These are phyloP conservation scores for Alternaria ventricosa DNA, from an alignment of 2,329 filamentous ascomycete species.

Conservation along the genomic window DNA sequence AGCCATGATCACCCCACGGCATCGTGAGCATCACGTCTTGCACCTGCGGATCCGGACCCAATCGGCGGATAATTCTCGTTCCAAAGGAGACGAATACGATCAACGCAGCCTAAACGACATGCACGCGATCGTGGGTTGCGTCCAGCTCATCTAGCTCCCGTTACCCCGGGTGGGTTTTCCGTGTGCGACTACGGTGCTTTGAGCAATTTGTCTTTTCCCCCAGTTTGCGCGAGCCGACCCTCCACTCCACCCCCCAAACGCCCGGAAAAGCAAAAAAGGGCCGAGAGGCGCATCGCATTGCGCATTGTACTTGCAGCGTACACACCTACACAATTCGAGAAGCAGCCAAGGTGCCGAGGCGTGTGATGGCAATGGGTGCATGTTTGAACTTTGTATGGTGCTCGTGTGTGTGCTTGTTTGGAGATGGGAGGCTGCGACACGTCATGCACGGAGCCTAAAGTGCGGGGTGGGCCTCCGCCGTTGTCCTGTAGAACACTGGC, in stretches of 20 bases:
- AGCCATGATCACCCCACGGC: conserved; percentile 16
- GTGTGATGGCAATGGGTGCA: conserved; percentile 1
- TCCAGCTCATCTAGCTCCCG: conserved; percentile 5
- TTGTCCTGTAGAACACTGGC: not conserved
- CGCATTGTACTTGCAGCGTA: not conserved
- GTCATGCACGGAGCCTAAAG: conserved; percentile 2
- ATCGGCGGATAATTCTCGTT: conserved; percentile 16
- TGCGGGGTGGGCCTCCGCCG: not conserved
- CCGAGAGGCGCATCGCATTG: not conserved
- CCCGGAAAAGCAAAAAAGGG: not conserved
- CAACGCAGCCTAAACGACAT: not conserved
- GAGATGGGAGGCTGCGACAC: conserved; percentile 1
- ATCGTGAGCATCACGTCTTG: conserved; percentile 13
- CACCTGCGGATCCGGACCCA: conserved; percentile 13
- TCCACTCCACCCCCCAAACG: not conserved
- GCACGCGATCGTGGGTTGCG: not conserved
- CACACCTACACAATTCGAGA: not conserved
- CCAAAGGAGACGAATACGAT: not conserved
- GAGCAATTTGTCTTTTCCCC: not conserved
- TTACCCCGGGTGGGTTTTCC: conserved; percentile 16
- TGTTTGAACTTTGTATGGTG: conserved; percentile 4
- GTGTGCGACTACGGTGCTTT: not conserved
- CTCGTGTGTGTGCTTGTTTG: conserved; percentile 5
- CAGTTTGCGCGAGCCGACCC: conserved; percentile 1
- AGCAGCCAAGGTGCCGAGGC: conserved; percentile 3